Conservation (phyloP, 768 basidiomycete species). For the Mycena crocata region DNA sequence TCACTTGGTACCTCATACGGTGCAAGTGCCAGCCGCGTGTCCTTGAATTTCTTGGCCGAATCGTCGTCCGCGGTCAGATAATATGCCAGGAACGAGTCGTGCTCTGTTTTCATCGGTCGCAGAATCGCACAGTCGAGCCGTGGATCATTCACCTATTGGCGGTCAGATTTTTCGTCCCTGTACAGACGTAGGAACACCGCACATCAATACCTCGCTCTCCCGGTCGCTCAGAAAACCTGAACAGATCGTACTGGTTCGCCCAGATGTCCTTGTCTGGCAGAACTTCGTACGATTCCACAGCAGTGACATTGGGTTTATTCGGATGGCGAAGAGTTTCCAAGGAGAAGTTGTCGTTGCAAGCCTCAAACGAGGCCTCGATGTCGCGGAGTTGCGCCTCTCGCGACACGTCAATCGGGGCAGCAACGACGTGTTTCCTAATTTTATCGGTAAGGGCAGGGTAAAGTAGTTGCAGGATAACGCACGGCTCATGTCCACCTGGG, state of each 20-base stretch:
- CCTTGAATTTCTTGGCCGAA: constrained; percentile 74
- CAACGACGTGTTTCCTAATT: constrained; percentile 59
- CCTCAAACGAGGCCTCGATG: constrained; percentile 81
- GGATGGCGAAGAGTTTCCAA: constrained; percentile 76
- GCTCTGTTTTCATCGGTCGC: constrained; percentile 89
- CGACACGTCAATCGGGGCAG: constrained; percentile 75
- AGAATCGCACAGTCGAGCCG: constrained; percentile 88
- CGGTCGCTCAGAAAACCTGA: constrained; percentile 87
- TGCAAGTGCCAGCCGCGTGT: constrained; percentile 55
- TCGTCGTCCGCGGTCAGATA: constrained; percentile 85
- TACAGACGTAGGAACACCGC: constrained; percentile 32
- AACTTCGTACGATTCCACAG: constrained; percentile 85
- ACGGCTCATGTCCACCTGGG: constrained; percentile 66
- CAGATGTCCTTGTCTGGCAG: constrained; percentile 89
- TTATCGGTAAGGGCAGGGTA: constrained; percentile 7
- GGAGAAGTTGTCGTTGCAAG: constrained; percentile 70
- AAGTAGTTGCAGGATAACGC: constrained; percentile 36
- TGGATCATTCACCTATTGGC: constrained; percentile 76
- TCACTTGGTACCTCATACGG: constrained; percentile 63
- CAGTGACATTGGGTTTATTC: constrained; percentile 78
- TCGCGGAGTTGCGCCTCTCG: constrained; percentile 79
- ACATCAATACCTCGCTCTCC: constrained; percentile 83
- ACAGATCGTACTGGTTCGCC: constrained; percentile 91
- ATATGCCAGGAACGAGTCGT: constrained; percentile 89
- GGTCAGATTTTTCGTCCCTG: not conserved